These are phyloP conservation scores for Triticum turgidum DNA, from an alignment of 176 grass and related monocot species.

Conservation along the genomic window DNA sequence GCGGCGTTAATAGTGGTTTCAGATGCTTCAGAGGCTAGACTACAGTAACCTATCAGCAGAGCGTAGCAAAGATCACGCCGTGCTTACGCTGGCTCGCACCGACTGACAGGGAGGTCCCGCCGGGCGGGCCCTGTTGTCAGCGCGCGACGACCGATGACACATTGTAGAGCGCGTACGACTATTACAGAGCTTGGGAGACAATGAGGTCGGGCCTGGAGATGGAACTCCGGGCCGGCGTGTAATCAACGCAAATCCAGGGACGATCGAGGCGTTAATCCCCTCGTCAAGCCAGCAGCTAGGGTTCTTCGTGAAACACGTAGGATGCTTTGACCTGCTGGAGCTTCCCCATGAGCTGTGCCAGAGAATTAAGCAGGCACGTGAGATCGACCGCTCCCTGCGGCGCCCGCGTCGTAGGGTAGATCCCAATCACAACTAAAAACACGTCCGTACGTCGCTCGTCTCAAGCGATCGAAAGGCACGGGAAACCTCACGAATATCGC, in stretches of 20 bases:
- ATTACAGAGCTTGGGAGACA: not conserved
- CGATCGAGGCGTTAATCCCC: not conserved
- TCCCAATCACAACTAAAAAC: too few relatives aligned
- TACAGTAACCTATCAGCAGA: not conserved
- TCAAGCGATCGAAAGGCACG: not conserved
- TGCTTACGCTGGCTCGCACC: not conserved
- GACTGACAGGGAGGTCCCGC: not conserved
- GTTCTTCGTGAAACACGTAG: constrained; percentile 12
- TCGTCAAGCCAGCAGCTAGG: constrained; percentile 10
- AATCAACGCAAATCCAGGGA: not conserved
- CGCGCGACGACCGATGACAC: too few relatives aligned
- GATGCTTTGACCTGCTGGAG: not conserved
- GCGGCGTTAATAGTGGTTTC: not conserved
- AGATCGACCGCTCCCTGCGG: not conserved
- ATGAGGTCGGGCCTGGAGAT: not conserved
- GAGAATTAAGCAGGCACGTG: constrained; percentile 18
- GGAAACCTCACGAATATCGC: too few relatives aligned
- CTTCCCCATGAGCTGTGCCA: not conserved
- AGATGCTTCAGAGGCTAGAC: not conserved
- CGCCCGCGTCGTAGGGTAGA: not conserved
- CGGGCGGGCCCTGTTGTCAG: not conserved
- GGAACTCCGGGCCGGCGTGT: not conserved
- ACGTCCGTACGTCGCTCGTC: not conserved
- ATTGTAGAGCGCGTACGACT: too few relatives aligned
- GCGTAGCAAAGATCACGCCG: not conserved